Evolutionary conservation across 345 rosid genomes (phyloP).

Genomic region (Dipteronia dyeriana): DNA sequence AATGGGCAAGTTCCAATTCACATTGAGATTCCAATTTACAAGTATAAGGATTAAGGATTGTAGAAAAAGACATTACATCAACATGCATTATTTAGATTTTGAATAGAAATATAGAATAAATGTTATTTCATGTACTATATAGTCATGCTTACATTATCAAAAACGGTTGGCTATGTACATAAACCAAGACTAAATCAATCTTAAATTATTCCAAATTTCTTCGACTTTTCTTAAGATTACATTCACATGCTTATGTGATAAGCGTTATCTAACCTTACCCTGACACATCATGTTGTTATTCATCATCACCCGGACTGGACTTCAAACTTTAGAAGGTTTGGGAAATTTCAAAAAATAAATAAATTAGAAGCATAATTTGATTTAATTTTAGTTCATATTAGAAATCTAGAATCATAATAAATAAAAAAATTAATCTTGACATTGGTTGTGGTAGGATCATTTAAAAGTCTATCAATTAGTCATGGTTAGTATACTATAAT

Average conservation of each 20-base stretch:
- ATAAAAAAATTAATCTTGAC: too few relatives aligned
- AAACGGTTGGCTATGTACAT: neutral
- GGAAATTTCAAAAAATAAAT: too few relatives aligned
- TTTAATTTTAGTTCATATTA: neutral
- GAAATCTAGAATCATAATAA: neutral
- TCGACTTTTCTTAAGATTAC: neutral
- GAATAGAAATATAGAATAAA: neutral
- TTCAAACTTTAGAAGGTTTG: too few relatives aligned
- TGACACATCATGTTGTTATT: neutral
- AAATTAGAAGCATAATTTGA: too few relatives aligned
- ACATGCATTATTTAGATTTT: too few relatives aligned
- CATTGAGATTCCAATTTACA: neutral
- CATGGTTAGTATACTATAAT: neutral
- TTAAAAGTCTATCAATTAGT: neutral
- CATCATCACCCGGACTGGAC: too few relatives aligned
- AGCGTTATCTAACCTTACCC: too few relatives aligned
- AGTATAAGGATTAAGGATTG: neutral
- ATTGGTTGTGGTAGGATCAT: neutral
- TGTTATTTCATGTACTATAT: neutral
- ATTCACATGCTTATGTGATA: neutral
- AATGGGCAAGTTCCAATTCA: neutral
- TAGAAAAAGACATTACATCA: neutral
- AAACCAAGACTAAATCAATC: neutral
- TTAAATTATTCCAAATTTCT: neutral
- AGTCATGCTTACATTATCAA: conserved; percentile 1